phyloP scores from a whole-genome alignment of 1,139 yeast species.

The Hanseniaspora sp. region DNA sequence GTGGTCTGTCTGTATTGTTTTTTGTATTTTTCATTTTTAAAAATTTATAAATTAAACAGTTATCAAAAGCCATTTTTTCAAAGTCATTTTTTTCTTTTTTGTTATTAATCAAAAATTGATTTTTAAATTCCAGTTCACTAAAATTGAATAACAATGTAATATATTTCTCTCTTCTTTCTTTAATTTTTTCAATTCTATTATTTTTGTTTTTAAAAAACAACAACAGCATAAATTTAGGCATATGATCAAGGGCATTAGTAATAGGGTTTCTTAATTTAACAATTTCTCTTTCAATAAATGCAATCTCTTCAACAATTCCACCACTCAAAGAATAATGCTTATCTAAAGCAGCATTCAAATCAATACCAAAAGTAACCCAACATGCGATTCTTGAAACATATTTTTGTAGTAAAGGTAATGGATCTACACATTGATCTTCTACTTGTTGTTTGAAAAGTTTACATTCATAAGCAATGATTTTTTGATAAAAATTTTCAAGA shows the following conservation, averaged over 20 bases:
- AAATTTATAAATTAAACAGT: conserved; percentile 5
- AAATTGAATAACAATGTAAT: neutral
- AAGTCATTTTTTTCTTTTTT: neutral
- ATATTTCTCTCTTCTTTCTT: neutral
- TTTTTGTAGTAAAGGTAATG: neutral
- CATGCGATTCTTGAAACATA: conserved; percentile 11
- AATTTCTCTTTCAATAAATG: conserved; percentile 10
- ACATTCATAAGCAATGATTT: neutral
- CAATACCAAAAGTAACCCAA: conserved; percentile 9
- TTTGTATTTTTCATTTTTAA: neutral
- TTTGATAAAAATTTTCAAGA: neutral
- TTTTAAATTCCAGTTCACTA: neutral
- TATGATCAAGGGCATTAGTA: conserved; percentile 3
- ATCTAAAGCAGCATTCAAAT: conserved; percentile 1
- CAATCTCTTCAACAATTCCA: conserved; percentile 1
- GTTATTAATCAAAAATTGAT: neutral
- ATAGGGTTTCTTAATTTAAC: conserved; percentile 10
- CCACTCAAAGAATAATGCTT: neutral
- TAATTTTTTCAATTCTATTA: neutral
- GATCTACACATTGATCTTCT: neutral
- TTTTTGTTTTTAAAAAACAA: neutral
- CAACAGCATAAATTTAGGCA: neutral
- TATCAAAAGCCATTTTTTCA: neutral
- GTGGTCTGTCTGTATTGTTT: neutral
- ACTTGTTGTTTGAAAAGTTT: neutral